Base-by-base conservation (phyloP, 139 green algal genomes). In the Chlamydomonas sp. region DNA sequence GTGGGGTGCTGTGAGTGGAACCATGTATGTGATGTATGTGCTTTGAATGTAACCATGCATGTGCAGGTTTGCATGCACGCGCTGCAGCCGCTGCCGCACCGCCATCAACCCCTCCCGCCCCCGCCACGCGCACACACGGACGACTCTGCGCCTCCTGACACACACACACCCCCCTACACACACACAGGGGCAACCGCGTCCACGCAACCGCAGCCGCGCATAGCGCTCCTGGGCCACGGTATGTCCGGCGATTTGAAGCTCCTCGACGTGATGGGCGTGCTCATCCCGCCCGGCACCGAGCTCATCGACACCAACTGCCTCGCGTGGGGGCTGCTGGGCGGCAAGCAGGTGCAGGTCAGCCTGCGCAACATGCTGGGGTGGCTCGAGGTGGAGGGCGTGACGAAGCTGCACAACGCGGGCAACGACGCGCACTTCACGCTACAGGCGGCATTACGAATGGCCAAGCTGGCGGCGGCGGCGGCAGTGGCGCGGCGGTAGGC, bases 361-460 rank as follows among this genome's bases (percentile, higher is more conserved):
- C 35, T 69, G 35, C 30, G 62, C 28, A 39, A 35, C 5, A 35
- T 69, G 35, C 35, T 69, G 28, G 36, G 24, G 5, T 54, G 62
- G 35, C 33, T 54, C 24, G 35, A 33, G 24, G 35, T 69, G 31
- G 31, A 30, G n/a, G 22, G 57, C 37, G 35, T 57, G 4, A 50
- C 3, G 4, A 69, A 69, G 35, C 65, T 71, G 29, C 43, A 71
- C 43, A 71, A 71, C 37, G 65, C 20, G 24, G 65, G 65, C 65
- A 71, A 61, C 28, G 43, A 71, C 37, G 65, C 65, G 20, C 54
- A 13, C 54, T 63, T 16, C 13, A 63, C 54, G 13, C 6, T 30
- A 26, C 13, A 35, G 22, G 22, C 54, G 22, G 54, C 54, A 63
- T 26, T 63, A n/a, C n/a, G n/a, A n/a, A n/a, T n/a, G n/a, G n/a